Conservation (phyloP, 2,329 filamentous ascomycete genomes). For the Alternaria arborescens region DNA sequence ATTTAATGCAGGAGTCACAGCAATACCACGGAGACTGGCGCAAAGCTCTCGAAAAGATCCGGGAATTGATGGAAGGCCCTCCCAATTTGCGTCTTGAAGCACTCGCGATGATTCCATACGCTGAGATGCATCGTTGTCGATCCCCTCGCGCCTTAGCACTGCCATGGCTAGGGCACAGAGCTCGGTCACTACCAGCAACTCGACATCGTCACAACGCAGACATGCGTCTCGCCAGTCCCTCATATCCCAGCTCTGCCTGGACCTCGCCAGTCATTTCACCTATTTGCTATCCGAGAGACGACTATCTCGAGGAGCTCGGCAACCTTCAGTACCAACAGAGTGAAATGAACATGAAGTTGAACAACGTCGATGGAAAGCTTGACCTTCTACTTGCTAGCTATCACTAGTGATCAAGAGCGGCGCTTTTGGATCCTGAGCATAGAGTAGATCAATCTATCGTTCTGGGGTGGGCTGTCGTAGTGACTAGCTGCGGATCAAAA, state of each 20-base stretch:
- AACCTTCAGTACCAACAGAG: conserved; percentile 2
- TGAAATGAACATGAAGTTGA: conserved; percentile 1
- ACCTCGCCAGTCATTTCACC: conserved; percentile 4
- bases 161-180: conserved; percentile 1
- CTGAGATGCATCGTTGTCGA: not conserved
- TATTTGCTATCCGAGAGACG: not conserved
- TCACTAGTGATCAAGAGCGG: not conserved
- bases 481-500: not conserved
- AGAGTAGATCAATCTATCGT: not conserved
- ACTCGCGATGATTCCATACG: not conserved
- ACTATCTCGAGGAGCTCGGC: conserved; percentile 1
- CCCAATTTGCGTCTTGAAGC: not conserved
- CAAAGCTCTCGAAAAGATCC: not conserved
- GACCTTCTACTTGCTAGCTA: not conserved
- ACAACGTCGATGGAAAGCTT: conserved; percentile 2
- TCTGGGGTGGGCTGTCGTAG: not conserved
- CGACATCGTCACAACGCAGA: conserved; percentile 6
- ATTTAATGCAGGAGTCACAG: not conserved
- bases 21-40: not conserved
- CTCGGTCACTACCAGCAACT: not conserved
- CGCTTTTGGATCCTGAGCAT: not conserved
- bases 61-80: not conserved
- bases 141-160: not conserved
- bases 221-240: not conserved
- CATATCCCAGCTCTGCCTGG: not conserved